phyloP scores from a whole-genome alignment of 2,329 filamentous ascomycete genomes.

The Ilyonectria sp. region DNA sequence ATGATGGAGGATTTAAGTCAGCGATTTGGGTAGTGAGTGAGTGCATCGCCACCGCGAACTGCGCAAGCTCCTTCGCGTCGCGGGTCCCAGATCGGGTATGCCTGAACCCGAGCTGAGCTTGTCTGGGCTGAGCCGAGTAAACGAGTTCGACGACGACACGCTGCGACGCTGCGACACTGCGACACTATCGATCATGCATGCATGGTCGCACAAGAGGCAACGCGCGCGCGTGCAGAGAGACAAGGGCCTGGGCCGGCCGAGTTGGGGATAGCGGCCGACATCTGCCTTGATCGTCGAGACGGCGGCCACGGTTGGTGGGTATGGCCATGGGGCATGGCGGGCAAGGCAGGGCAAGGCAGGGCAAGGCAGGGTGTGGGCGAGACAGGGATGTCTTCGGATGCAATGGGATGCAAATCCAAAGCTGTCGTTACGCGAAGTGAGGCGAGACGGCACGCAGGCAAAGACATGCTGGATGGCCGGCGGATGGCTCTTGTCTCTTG shows the following conservation, averaged over 20 bases:
- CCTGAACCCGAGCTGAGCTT: slow-evolving; percentile 33
- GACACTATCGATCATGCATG: slow-evolving; percentile 40
- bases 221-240: slow-evolving; percentile 9
- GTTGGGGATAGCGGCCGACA: slow-evolving; percentile 44
- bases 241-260: slow-evolving; percentile 37
- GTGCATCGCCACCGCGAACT: slow-evolving; percentile 38
- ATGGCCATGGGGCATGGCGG: slow-evolving; percentile 21
- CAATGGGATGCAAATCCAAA: slow-evolving; percentile 3
- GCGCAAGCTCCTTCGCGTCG: slow-evolving; percentile 43
- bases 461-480: slow-evolving; percentile 6
- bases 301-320: slow-evolving; percentile 42
- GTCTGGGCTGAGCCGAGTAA: slow-evolving; percentile 12
- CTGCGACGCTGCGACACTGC: slow-evolving; percentile 19
- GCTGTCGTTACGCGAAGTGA: slow-evolving; percentile 4
- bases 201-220: slow-evolving; percentile 32
- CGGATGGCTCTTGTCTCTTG: slow-evolving; percentile 15
- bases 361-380: background rate
- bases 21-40: slow-evolving; percentile 6
- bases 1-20: background rate
- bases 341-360: slow-evolving; percentile 17
- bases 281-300: slow-evolving; percentile 43
- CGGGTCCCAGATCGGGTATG: slow-evolving; percentile 33
- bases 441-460: slow-evolving; percentile 16
- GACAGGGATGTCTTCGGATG: slow-evolving; percentile 13
- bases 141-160: slow-evolving; percentile 29